These are phyloP conservation scores for Leptographium procerum DNA, from an alignment of 2,329 filamentous ascomycete genomes.

Conservation along the genomic window DNA sequence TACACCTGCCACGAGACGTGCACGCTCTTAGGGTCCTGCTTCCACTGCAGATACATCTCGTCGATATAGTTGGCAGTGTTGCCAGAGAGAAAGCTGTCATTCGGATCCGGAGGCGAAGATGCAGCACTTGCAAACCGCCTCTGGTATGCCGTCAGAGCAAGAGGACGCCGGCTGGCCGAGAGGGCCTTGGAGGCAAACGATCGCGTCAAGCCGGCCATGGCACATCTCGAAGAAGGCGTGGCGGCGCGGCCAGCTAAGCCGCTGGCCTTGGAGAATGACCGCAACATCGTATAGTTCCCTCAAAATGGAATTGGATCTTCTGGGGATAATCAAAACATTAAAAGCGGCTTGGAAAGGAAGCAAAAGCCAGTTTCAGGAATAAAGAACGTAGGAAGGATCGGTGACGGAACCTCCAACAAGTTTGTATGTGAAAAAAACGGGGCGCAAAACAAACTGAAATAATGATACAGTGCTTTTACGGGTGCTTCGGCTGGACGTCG, in stretches of 20 bases:
- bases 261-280: slow-evolving; percentile 11
- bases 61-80: slow-evolving; percentile 99
- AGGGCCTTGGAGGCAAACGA: slow-evolving; percentile 15
- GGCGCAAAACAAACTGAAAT: background rate
- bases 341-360: background rate
- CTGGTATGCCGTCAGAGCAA: slow-evolving; percentile 34
- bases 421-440: background rate
- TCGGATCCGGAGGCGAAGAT: slow-evolving; percentile 57
- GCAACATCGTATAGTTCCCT: slow-evolving; percentile 8
- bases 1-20: slow-evolving; percentile 99
- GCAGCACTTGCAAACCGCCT: slow-evolving; percentile 44
- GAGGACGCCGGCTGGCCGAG: slow-evolving; percentile 34
- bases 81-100: slow-evolving; percentile 91
- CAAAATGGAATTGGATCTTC: background rate
- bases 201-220: slow-evolving; percentile 2
- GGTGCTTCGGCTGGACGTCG: slow-evolving; percentile 1
- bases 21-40: slow-evolving; percentile 81
- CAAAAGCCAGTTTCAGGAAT: background rate
- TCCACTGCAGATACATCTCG: slow-evolving; percentile 99
- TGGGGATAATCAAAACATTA: background rate
- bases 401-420: background rate
- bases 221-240: slow-evolving; percentile 5
- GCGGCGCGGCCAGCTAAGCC: slow-evolving; percentile 6
- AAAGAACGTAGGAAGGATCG: background rate
- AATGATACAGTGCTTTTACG: background rate